phyloP scores from a whole-genome alignment of 768 basidiomycete species.

The Kwoniella dendrophila region DNA sequence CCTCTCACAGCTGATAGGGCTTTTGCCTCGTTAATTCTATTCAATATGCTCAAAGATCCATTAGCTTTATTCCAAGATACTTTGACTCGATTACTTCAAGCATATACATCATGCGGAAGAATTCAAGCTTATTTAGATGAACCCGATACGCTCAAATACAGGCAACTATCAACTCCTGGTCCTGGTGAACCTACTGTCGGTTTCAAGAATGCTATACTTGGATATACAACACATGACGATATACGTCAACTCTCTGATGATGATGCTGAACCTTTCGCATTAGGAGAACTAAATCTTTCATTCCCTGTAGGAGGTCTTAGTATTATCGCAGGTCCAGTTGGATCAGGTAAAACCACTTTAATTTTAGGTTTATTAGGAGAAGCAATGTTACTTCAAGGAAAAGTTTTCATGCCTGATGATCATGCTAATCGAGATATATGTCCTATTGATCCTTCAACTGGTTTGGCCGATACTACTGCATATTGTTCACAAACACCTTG shows the following conservation, averaged over 20 bases:
- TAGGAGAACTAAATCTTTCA: conserved; percentile 42
- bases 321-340: conserved; percentile 51
- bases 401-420: conserved; percentile 54
- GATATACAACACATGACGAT: conserved; percentile 29
- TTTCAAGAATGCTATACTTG: conserved; percentile 54
- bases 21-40: conserved; percentile 58
- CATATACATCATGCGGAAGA: conserved; percentile 53
- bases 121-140: conserved; percentile 57
- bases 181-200: conserved; percentile 54
- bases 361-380: conserved; percentile 52
- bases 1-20: conserved; percentile 57
- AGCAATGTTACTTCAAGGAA: conserved; percentile 45
- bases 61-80: conserved; percentile 52
- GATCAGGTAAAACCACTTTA: conserved; percentile 51
- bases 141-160: conserved; percentile 58
- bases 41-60: conserved; percentile 58
- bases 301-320: conserved; percentile 49
- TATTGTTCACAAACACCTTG: conserved; percentile 53
- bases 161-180: conserved; percentile 44
- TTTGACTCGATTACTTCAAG: conserved; percentile 43
- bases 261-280: conserved; percentile 43
- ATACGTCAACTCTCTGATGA: conserved; percentile 7
- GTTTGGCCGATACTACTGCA: conserved; percentile 48
- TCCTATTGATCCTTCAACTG: conserved; percentile 47
- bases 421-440: conserved; percentile 50